Evolutionary conservation across 2,329 filamentous ascomycete genomes (phyloP).

Genomic region (Trichoderma sp.): DNA sequence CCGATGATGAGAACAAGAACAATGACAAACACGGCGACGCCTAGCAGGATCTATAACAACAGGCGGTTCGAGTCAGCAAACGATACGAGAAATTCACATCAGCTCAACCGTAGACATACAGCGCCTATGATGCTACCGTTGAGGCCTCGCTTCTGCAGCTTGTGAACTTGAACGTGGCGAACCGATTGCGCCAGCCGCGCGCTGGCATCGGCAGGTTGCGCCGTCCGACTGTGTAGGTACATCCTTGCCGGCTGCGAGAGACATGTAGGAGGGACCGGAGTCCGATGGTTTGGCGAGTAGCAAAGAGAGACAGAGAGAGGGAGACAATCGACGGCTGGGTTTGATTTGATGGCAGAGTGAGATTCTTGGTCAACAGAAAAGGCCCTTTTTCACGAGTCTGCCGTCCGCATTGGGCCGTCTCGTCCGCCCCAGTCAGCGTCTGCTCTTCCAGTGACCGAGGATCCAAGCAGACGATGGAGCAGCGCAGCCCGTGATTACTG

Average conservation of each 20-base stretch:
- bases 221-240: constrained; percentile 25
- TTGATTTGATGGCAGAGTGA: constrained; percentile 6
- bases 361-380: constrained; percentile 5
- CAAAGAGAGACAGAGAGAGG: neutral
- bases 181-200: constrained; percentile 20
- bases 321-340: neutral
- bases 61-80: neutral
- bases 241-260: constrained; percentile 24
- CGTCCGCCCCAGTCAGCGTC: constrained; percentile 14
- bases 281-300: constrained; percentile 8
- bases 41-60: constrained; percentile 17
- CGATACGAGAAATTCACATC: neutral
- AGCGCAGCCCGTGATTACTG: constrained; percentile 13
- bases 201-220: constrained; percentile 18
- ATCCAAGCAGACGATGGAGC: constrained; percentile 23
- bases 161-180: constrained; percentile 23
- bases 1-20: neutral
- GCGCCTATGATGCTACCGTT: constrained; percentile 25
- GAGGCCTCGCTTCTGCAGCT: constrained; percentile 19
- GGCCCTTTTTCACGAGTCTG: constrained; percentile 10
- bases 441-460: constrained; percentile 25
- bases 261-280: constrained; percentile 22
- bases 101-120: constrained; percentile 24
- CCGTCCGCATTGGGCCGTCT: constrained; percentile 24
- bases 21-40: neutral